Conservation (phyloP, 805 yeast genomes). For the Kodamaea restingae region DNA sequence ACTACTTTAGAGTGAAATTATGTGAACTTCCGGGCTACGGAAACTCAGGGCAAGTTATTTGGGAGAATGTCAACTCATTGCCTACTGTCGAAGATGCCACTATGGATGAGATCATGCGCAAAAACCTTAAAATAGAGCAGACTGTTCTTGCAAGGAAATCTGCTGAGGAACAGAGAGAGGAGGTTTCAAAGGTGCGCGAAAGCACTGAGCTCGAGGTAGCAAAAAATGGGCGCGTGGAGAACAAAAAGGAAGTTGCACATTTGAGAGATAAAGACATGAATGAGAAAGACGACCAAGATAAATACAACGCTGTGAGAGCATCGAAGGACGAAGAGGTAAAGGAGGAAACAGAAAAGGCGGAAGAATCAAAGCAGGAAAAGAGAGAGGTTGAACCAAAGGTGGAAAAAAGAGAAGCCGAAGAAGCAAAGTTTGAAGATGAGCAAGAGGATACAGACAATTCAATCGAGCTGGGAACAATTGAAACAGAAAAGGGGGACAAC, state of each 20-base stretch:
- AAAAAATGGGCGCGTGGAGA: too few relatives aligned
- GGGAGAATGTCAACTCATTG: constrained; percentile 55
- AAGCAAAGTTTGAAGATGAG: too few relatives aligned
- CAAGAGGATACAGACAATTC: not conserved
- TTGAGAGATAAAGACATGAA: too few relatives aligned
- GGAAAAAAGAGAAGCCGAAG: not conserved
- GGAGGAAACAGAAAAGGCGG: constrained; percentile 4
- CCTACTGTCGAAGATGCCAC: constrained; percentile 46
- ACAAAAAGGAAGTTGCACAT: too few relatives aligned
- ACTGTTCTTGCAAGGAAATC: not conserved
- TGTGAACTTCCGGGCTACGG: constrained; percentile 57
- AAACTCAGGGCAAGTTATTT: constrained; percentile 56
- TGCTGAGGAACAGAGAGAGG: not conserved
- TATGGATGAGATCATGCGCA: constrained; percentile 46
- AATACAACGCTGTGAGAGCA: too few relatives aligned
- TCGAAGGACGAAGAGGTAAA: not conserved
- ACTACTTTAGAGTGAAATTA: constrained; percentile 59
- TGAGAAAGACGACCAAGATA: too few relatives aligned
- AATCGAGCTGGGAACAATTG: too few relatives aligned
- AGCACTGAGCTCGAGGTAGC: too few relatives aligned
- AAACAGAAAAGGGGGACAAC: too few relatives aligned
- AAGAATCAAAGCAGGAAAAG: constrained; percentile 13
- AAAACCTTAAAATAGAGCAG: constrained; percentile 13
- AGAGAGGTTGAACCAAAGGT: constrained; percentile 12
- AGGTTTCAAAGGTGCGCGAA: too few relatives aligned